Conservation (phyloP, 371 early-diverging fungal species). For the Mortierella sp. region DNA sequence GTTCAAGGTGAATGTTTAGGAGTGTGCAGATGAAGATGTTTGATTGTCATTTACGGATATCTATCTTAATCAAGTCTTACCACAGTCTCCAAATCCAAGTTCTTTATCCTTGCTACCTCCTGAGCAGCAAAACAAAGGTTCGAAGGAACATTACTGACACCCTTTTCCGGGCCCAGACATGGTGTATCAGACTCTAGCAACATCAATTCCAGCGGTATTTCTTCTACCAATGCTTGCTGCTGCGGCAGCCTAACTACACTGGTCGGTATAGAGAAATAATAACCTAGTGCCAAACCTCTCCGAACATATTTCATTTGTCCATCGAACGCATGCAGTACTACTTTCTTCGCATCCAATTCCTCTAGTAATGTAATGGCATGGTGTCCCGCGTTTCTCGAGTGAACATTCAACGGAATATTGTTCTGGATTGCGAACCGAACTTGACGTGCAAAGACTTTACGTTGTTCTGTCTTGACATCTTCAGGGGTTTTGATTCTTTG, state of each 20-base stretch:
- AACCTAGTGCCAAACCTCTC: constrained; percentile 62
- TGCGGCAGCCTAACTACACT: constrained; percentile 64
- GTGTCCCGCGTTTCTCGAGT: constrained; percentile 79
- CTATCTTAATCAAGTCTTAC: constrained; percentile 28
- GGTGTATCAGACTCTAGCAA: constrained; percentile 82
- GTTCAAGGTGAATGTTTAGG: not conserved
- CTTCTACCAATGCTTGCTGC: constrained; percentile 63
- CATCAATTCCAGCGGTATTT: constrained; percentile 65
- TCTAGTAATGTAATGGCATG: constrained; percentile 71
- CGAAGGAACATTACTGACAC: constrained; percentile 67
- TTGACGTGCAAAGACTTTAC: constrained; percentile 67
- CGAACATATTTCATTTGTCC: constrained; percentile 68
- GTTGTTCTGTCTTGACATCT: constrained; percentile 65
- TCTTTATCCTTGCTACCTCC: constrained; percentile 70
- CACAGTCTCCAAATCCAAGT: constrained; percentile 65
- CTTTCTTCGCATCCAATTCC: constrained; percentile 63
- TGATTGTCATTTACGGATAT: not conserved
- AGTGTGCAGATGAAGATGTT: not conserved
- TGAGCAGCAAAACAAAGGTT: constrained; percentile 64
- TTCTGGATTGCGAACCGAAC: constrained; percentile 63
- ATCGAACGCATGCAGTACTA: constrained; percentile 80
- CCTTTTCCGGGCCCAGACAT: constrained; percentile 71
- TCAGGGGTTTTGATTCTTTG: constrained; percentile 50
- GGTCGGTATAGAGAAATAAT: constrained; percentile 73
- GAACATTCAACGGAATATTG: constrained; percentile 74